A percentile compares a stretch with the other conserved stretches of the same genome.
phyloP scores from a whole-genome alignment of 2,329 filamentous ascomycete genomes.

The Phoma sp. region DNA sequence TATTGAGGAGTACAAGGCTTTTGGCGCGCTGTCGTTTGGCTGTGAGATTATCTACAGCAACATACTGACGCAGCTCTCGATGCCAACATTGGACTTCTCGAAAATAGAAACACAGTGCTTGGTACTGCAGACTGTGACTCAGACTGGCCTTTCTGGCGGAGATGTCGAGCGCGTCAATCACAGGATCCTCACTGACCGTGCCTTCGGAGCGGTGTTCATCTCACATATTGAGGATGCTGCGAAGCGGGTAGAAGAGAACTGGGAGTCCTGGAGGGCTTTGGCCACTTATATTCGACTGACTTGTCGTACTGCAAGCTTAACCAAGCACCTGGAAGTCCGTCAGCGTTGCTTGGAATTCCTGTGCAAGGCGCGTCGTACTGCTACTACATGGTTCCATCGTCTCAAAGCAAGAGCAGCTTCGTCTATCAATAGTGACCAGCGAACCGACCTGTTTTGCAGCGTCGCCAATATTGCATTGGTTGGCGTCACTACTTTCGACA shows the following conservation, averaged over 20 bases:
- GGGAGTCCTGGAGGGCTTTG: conserved; percentile 51
- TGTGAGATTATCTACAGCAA: conserved; percentile 62
- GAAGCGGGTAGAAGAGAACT: conserved; percentile 28
- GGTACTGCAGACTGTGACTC: conserved; percentile 57
- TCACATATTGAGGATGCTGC: conserved; percentile 22
- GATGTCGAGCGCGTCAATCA: conserved; percentile 46
- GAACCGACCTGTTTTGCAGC: conserved; percentile 41
- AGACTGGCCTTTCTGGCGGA: conserved; percentile 51
- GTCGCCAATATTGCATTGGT: conserved; percentile 51
- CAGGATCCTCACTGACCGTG: conserved; percentile 39
- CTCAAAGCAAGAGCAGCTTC: conserved; percentile 39
- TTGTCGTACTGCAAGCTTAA: conserved; percentile 53
- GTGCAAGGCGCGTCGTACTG: conserved; percentile 37
- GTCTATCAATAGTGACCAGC: conserved; percentile 31
- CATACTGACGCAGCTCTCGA: conserved; percentile 58
- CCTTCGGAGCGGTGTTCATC: conserved; percentile 38
- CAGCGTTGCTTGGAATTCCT: conserved; percentile 43
- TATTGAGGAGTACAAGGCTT: conserved; percentile 60
- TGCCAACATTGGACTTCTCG: conserved; percentile 58
- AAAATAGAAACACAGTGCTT: conserved; percentile 56
- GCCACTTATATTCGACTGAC: conserved; percentile 50
- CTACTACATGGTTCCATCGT: conserved; percentile 49
- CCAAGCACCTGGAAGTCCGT: conserved; percentile 25
- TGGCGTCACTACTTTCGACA: conserved; percentile 54
- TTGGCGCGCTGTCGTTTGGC: conserved; percentile 58